Conservation (phyloP, 208 protist species). For the Trypanosoma mega region DNA sequence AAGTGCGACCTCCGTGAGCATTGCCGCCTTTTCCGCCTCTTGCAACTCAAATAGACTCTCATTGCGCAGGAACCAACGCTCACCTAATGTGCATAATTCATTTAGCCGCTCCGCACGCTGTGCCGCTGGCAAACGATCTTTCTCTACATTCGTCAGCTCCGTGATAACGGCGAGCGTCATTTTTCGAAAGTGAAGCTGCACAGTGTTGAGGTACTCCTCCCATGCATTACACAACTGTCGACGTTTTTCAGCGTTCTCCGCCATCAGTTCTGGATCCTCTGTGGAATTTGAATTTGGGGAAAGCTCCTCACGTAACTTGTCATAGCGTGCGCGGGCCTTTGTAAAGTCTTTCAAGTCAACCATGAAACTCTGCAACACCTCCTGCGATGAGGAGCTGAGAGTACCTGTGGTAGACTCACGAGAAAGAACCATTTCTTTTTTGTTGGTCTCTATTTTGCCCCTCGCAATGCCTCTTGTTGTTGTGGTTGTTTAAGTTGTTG, state of each 20-base stretch:
- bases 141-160: slow-evolving; percentile 9
- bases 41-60: slow-evolving; percentile 59
- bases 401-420: slow-evolving; percentile 34
- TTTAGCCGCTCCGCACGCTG: slow-evolving; percentile 67
- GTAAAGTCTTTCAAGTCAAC: slow-evolving; percentile 81
- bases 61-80: slow-evolving; percentile 69
- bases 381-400: slow-evolving; percentile 46
- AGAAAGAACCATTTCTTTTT: no score
- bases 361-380: slow-evolving; percentile 61
- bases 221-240: slow-evolving; percentile 16
- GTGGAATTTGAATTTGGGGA: background rate
- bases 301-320: slow-evolving; percentile 34
- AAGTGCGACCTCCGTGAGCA: slow-evolving; percentile 39
- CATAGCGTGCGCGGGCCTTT: slow-evolving; percentile 63
- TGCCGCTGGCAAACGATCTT: slow-evolving; percentile 7
- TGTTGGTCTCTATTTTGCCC: no score
- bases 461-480: no score
- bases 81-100: slow-evolving; percentile 67
- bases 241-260: background rate
- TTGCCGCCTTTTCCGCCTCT: slow-evolving; percentile 39
- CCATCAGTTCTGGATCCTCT: slow-evolving; percentile 34
- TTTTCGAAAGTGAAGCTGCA: slow-evolving; percentile 24
- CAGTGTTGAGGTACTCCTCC: slow-evolving; percentile 30
- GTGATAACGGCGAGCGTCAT: slow-evolving; percentile 14
- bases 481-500: no score